Conservation (phyloP, 2,329 filamentous ascomycete species). For the Nothopassalora personata region DNA sequence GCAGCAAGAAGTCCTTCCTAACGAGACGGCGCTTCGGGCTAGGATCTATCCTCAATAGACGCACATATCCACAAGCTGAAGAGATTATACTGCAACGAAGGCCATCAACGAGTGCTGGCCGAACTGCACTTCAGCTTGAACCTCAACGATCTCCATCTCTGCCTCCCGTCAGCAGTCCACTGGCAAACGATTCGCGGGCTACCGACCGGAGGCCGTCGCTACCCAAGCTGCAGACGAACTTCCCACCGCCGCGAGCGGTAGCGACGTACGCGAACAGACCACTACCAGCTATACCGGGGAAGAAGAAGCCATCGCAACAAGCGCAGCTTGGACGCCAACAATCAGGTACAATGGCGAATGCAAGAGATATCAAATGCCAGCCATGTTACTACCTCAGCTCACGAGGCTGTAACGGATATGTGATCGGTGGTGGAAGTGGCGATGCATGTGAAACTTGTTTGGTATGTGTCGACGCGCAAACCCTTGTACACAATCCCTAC, state of each 20-base stretch:
- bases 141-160: constrained; percentile 5
- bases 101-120: constrained; percentile 1
- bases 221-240: constrained; percentile 23
- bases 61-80: constrained; percentile 24
- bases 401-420: constrained; percentile 34
- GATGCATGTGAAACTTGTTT: constrained; percentile 33
- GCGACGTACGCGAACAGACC: constrained; percentile 19
- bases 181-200: neutral
- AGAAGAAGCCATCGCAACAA: constrained; percentile 2
- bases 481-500: neutral
- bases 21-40: constrained; percentile 20
- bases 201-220: constrained; percentile 20
- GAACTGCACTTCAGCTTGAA: constrained; percentile 1
- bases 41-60: constrained; percentile 21
- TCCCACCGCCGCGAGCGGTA: constrained; percentile 20
- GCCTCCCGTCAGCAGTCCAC: constrained; percentile 1
- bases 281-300: constrained; percentile 18
- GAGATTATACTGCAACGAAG: neutral
- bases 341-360: constrained; percentile 3
- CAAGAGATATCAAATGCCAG: constrained; percentile 30
- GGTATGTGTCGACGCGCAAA: constrained; percentile 14
- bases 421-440: constrained; percentile 30
- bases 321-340: constrained; percentile 9
- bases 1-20: constrained; percentile 22
- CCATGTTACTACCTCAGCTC: constrained; percentile 35